phyloP scores from a whole-genome alignment of 257 asterid species.

The Nicotiana knightiana region DNA sequence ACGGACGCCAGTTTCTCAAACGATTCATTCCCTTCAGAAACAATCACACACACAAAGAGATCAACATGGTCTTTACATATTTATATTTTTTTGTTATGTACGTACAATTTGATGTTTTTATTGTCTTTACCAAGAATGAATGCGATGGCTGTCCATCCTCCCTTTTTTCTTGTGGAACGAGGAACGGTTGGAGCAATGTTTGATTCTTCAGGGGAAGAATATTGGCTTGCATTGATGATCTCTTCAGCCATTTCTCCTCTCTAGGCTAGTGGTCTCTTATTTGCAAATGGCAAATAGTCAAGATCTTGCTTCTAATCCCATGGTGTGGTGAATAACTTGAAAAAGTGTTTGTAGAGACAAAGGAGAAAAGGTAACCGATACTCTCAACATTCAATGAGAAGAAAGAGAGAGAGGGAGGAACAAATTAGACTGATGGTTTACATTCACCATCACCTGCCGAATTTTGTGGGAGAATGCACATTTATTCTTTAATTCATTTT shows the following conservation, averaged over 20 bases:
- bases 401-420: neutral
- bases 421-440: neutral
- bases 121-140: slow-evolving; percentile 57
- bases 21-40: slow-evolving; percentile 56
- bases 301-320: neutral
- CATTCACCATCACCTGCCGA: neutral
- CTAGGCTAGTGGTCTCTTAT: neutral
- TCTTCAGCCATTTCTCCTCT: slow-evolving; percentile 8
- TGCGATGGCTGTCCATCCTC: slow-evolving; percentile 78
- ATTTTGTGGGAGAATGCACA: neutral
- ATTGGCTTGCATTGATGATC: slow-evolving; percentile 13
- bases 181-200: slow-evolving; percentile 10
- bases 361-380: neutral
- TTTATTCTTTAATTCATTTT: neutral
- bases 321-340: neutral
- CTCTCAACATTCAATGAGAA: neutral
- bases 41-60: neutral
- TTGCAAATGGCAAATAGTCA: neutral
- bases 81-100: neutral
- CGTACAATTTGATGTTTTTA: neutral
- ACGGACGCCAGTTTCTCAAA: slow-evolving; percentile 85
- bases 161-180: slow-evolving; percentile 20
- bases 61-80: neutral
- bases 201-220: slow-evolving; percentile 15
- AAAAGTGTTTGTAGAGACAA: neutral